phyloP scores from a whole-genome alignment of 1,284 basidiomycete species.

The Polyporus tsugae region DNA sequence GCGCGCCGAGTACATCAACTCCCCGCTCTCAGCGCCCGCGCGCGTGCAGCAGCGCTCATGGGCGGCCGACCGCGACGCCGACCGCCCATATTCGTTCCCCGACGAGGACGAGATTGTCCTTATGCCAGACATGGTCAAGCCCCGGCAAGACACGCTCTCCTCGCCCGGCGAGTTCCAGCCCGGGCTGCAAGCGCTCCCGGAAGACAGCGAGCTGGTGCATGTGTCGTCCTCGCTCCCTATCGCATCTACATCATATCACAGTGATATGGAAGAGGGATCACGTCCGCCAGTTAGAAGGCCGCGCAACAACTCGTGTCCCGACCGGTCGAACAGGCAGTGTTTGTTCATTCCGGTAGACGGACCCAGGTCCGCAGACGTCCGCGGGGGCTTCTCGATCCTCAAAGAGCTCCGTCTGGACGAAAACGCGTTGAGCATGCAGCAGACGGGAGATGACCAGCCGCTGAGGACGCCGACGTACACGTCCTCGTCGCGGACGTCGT shows the following conservation, averaged over 20 bases:
- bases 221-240: constrained; percentile 19
- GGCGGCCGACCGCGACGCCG: constrained; percentile 19
- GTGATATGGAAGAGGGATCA: constrained; percentile 24
- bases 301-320: constrained; percentile 35
- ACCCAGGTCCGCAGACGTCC: constrained; percentile 18
- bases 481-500: constrained; percentile 33
- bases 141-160: constrained; percentile 25
- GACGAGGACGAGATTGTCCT: constrained; percentile 23
- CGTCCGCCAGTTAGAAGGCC: constrained; percentile 30
- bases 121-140: constrained; percentile 22
- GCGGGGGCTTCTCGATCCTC: constrained; percentile 7
- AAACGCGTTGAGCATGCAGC: constrained; percentile 4
- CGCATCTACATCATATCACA: constrained; percentile 8
- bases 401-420: constrained; percentile 21
- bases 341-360: constrained; percentile 31
- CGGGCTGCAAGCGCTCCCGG: constrained; percentile 57
- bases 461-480: constrained; percentile 20
- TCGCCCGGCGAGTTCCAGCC: constrained; percentile 35
- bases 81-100: constrained; percentile 21
- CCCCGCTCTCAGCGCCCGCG: constrained; percentile 31
- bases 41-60: constrained; percentile 21
- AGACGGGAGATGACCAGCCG: constrained; percentile 6
- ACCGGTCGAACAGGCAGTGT: constrained; percentile 37
- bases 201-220: constrained; percentile 51
- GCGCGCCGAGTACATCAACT: constrained; percentile 34